Percentiles rank a stretch among this genome's conserved stretches.
These are phyloP conservation scores for Hypoxylon sp. DNA, from an alignment of 2,329 filamentous ascomycete genomes.

Conservation along the genomic window DNA sequence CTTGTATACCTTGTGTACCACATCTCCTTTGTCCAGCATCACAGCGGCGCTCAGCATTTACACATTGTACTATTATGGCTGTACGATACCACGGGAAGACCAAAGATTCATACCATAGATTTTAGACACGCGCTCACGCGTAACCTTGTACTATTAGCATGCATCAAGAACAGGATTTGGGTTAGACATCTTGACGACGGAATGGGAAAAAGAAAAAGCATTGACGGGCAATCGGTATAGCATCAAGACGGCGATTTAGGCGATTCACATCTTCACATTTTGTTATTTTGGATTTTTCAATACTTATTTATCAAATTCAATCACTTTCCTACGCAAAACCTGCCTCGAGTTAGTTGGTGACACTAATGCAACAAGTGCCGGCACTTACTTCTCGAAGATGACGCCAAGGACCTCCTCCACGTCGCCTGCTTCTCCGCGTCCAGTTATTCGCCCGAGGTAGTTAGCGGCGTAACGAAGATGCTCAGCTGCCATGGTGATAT, in stretches of 20 bases:
- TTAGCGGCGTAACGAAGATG: slow-evolving; percentile 84
- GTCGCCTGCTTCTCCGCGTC: slow-evolving; percentile 84
- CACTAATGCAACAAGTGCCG: slow-evolving; percentile 25
- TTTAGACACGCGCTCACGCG: slow-evolving; percentile 30
- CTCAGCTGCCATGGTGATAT: slow-evolving; percentile 92
- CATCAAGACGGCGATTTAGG: slow-evolving; percentile 15
- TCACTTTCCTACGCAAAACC: slow-evolving; percentile 69
- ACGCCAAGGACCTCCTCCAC: slow-evolving; percentile 96
- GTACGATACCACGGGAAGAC: slow-evolving; percentile 43
- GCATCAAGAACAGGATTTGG: slow-evolving; percentile 24
- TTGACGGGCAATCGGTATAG: slow-evolving; percentile 11
- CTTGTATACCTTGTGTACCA: slow-evolving; percentile 37
- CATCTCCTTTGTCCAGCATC: slow-evolving; percentile 44
- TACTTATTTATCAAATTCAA: slow-evolving; percentile 36
- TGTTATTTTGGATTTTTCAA: background rate
- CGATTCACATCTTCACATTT: slow-evolving; percentile 4
- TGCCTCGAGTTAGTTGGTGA: slow-evolving; percentile 46
- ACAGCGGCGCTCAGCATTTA: slow-evolving; percentile 42
- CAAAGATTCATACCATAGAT: slow-evolving; percentile 35
- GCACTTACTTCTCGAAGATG: slow-evolving; percentile 92
- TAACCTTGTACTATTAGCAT: slow-evolving; percentile 40
- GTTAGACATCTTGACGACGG: slow-evolving; percentile 40
- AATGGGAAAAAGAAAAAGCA: slow-evolving; percentile 34
- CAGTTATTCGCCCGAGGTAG: slow-evolving; percentile 87
- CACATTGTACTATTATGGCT: slow-evolving; percentile 43